Conservation (phyloP, 2,329 filamentous ascomycete species). For the Nannizzia gypsea region DNA sequence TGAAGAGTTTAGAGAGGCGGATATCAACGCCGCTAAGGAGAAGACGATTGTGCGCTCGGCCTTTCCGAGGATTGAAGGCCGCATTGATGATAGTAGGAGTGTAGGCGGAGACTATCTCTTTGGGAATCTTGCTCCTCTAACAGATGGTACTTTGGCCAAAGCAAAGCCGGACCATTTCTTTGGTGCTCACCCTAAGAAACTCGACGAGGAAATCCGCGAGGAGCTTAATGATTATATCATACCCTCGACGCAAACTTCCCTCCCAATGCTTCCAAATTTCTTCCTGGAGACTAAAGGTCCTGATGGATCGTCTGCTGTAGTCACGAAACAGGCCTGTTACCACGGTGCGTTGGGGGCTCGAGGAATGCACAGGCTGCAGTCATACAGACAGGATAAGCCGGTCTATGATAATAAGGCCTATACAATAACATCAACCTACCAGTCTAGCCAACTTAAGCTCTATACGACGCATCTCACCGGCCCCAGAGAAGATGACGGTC, state of each 20-base stretch:
- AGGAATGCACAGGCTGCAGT: slow-evolving; percentile 29
- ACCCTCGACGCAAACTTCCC: slow-evolving; percentile 21
- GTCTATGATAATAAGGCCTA: slow-evolving; percentile 18
- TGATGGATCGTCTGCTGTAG: slow-evolving; percentile 21
- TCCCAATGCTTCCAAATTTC: slow-evolving; percentile 31
- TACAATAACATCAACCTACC: slow-evolving; percentile 21
- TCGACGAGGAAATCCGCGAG: slow-evolving; percentile 19
- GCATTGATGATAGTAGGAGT: slow-evolving; percentile 16
- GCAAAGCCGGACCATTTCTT: slow-evolving; percentile 24
- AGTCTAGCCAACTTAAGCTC: slow-evolving; percentile 7
- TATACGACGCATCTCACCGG: slow-evolving; percentile 2
- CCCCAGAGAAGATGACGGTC: neutral
- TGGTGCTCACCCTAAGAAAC: slow-evolving; percentile 21
- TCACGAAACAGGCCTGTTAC: slow-evolving; percentile 26
- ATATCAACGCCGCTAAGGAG: slow-evolving; percentile 24
- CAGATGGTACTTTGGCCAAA: slow-evolving; percentile 18
- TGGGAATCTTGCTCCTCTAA: slow-evolving; percentile 28
- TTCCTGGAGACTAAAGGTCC: slow-evolving; percentile 33
- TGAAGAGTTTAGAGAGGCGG: slow-evolving; percentile 19
- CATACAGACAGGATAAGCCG: slow-evolving; percentile 20
- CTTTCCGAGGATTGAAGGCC: slow-evolving; percentile 20
- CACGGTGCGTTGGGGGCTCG: slow-evolving; percentile 30
- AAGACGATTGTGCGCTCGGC: slow-evolving; percentile 24
- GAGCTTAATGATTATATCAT: slow-evolving; percentile 19
- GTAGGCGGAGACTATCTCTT: slow-evolving; percentile 22